Percentiles rank a stretch among this genome's conserved stretches.
Conservation (phyloP, 306 rosid genomes). For the Cyamopsis tetragonoloba region DNA sequence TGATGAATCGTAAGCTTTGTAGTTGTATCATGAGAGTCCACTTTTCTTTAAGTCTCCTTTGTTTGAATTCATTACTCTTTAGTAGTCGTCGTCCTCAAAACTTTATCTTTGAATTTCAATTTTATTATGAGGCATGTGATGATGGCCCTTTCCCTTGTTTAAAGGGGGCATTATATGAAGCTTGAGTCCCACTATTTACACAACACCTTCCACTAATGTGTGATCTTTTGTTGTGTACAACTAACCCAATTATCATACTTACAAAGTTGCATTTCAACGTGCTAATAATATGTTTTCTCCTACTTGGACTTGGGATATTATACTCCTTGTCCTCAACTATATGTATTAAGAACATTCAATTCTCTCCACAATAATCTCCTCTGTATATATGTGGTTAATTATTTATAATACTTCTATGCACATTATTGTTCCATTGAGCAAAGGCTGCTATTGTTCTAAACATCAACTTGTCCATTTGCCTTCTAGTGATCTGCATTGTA, state of each 20-base stretch:
- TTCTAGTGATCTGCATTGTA: too few relatives aligned
- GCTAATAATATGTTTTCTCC: background rate
- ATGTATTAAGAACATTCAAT: too few relatives aligned
- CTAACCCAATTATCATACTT: background rate
- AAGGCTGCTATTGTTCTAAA: too few relatives aligned
- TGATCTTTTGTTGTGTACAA: conserved; percentile 15
- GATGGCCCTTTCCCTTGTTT: conserved; percentile 25
- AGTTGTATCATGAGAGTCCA: background rate
- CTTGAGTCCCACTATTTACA: conserved; percentile 24
- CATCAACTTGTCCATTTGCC: too few relatives aligned
- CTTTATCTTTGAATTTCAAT: background rate
- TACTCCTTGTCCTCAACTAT: too few relatives aligned
- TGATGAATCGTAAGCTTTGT: background rate
- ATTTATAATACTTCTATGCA: too few relatives aligned
- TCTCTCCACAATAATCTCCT: too few relatives aligned
- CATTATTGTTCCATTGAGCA: too few relatives aligned
- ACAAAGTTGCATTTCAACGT: background rate
- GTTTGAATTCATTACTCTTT: background rate
- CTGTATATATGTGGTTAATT: too few relatives aligned
- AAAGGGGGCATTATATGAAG: conserved; percentile 4
- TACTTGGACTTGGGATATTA: background rate
- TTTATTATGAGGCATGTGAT: conserved; percentile 12
- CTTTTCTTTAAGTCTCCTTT: background rate
- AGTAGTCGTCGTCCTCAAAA: background rate
- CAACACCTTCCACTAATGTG: conserved; percentile 33